Evolutionary conservation across 805 yeast genomes (phyloP), one percentile per base, ranked within the genome.

Genomic region (Cyberlindnera euphorbiae): DNA sequence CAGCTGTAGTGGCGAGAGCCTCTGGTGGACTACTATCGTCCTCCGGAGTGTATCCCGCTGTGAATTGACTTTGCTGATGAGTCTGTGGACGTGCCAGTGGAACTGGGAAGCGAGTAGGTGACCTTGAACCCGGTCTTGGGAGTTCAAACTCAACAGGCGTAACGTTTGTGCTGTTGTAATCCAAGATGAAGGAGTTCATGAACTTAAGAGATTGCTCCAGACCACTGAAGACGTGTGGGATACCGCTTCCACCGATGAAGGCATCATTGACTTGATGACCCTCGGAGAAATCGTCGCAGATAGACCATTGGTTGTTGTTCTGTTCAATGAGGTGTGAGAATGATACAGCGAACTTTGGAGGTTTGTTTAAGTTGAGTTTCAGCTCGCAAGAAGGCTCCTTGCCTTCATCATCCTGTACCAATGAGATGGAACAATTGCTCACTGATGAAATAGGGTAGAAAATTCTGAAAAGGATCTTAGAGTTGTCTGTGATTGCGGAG

Each of bases 281-380:
- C 50, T 83, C 93, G 40, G 86, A 78, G 47, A 84, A 84, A 59
- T 84, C 94, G 39, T 82, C 90, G 58, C 90, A 82, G 17, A 82
- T 78, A 1, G 84, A 78, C 89, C 89, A 81, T 49, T 77, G 83
- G 53, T 79, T 79, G 17, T 69, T 57, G 44, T 71, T 66, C 43
- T 69, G 68, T 2, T 53, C 55, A 34, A 69, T 68, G 13, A 75
- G 75, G 47, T 74, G 71, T 39, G 77, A 63, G 55, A 82, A 83
- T 50, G 79, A 80, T 1, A 84, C 93, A 1, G 89, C 85, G 59
- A 84, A 84, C 50, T 77, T 79, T 5, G 94, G 94, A 27, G 84
- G 73, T 39, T 77, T 73, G 15, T 72, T 61, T 36, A 77, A 59
- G 36, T 62, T 67, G 24, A 74, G 54, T 47, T 75, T 66, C 41